Evolutionary conservation across 163 green algal genomes (phyloP), one percentile per base, ranked within the genome.

Genomic region (Chlorella variabilis): DNA sequence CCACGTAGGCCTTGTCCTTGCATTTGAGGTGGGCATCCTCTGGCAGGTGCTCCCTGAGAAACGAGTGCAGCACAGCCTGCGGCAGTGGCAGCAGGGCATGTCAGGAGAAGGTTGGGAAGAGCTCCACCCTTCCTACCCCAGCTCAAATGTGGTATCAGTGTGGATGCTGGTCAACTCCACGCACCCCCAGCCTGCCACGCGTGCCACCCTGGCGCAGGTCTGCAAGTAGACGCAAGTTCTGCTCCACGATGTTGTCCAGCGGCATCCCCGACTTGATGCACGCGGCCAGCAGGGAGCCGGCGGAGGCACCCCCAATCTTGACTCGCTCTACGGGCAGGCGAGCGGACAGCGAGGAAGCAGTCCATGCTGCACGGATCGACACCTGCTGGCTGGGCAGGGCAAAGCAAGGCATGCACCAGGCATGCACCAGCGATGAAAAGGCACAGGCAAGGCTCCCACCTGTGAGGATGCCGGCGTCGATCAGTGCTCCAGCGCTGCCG

Each of bases 261-360:
- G 61, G 51, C 21, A 97, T 86, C 9, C 92, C 92, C 48, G 77
- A 84, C 77, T 89, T 86, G 71, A 92, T 90, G 80, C 86, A 92
- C 3, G 85, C 93, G 17, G 93, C 93, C 29, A 98, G 91, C 31
- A 98, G 86, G 6, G 92, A 94, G 4, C 94, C 94, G 3, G 94
- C 94, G 29, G 88, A 95, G 4, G 93, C 86, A 2, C 94, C 94
- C 2, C 89, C 94, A n/a, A 98, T 36, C 49, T 91, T 89, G 42
- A 89, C 92, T 0, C 80, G 25, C 31, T 87, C 89, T 87, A 82
- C 33, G 78, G 33, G 15, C 67, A 75, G 25, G 29, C n/a, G 15
- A 5, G 68, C n/a, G 48, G 11, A 15, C 31, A 39, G 25, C 2
- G 25, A 15, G 33, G 33, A 5, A n/a, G n/a, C n/a, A n/a, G n/a